Conservation (phyloP, 2,329 filamentous ascomycete species). For the Metarhizium album region DNA sequence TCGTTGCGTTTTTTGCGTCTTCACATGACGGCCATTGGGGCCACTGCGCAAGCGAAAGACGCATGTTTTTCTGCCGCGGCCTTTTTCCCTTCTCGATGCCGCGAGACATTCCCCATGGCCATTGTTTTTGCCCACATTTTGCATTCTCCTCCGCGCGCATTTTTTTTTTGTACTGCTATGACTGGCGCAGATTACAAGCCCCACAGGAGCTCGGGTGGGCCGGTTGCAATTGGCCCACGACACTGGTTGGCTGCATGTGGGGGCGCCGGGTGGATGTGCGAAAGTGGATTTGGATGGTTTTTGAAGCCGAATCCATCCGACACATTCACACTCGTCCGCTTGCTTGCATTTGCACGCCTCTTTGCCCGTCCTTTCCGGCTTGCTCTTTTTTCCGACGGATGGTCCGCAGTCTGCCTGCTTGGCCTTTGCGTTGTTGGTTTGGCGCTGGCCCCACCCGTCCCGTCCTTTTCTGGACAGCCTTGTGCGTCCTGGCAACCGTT, state of each 20-base stretch:
- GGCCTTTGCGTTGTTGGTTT: neutral
- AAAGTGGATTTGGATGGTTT: neutral
- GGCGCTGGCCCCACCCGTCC: neutral
- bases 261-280: slow-evolving; percentile 3
- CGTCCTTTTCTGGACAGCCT: neutral
- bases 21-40: neutral
- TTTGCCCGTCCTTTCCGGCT: no score
- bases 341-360: no score
- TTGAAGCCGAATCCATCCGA: slow-evolving; percentile 14
- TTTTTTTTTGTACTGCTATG: slow-evolving; percentile 10
- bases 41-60: neutral
- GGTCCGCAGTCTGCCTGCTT: neutral
- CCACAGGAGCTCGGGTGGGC: slow-evolving; percentile 23
- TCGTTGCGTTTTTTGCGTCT: neutral
- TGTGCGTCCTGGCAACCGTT: neutral
- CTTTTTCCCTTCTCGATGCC: neutral
- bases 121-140: slow-evolving; percentile 10
- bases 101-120: neutral
- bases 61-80: neutral
- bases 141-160: slow-evolving; percentile 14
- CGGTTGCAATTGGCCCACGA: slow-evolving; percentile 16
- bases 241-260: slow-evolving; percentile 16
- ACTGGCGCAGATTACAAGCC: slow-evolving; percentile 20
- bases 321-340: neutral
- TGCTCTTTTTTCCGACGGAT: neutral